Evolutionary conservation across 768 basidiomycete species (phyloP).

Genomic region (Amanita muscaria): DNA sequence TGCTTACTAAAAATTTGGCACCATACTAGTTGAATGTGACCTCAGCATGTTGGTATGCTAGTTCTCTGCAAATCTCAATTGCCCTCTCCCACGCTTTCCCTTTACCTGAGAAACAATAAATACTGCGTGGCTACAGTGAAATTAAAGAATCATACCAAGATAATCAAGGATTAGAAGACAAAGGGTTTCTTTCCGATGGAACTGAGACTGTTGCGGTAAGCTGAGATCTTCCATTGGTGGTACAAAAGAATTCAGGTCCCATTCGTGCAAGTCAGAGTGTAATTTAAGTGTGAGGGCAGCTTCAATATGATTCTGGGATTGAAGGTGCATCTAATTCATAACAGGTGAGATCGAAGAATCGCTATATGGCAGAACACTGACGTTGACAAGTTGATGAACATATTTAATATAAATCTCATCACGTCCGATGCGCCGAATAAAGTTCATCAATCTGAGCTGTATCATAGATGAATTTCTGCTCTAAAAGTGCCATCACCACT

Average conservation of each 20-base stretch:
- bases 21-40: slow-evolving; percentile 84
- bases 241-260: slow-evolving; percentile 77
- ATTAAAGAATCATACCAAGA: slow-evolving; percentile 45
- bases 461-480: slow-evolving; percentile 11
- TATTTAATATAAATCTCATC: slow-evolving; percentile 96
- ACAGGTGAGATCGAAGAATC: not conserved
- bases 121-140: slow-evolving; percentile 1
- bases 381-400: slow-evolving; percentile 89
- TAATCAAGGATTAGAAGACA: slow-evolving; percentile 91
- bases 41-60: slow-evolving; percentile 80
- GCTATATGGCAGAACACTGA: slow-evolving; percentile 30
- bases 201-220: slow-evolving; percentile 87
- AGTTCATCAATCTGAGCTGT: slow-evolving; percentile 85
- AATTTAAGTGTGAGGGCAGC: slow-evolving; percentile 90
- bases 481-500: slow-evolving; percentile 10
- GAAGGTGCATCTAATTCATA: slow-evolving; percentile 63
- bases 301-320: slow-evolving; percentile 86
- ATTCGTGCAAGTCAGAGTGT: slow-evolving; percentile 88
- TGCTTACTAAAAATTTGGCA: slow-evolving; percentile 6
- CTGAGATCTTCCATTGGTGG: slow-evolving; percentile 85
- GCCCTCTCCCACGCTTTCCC: slow-evolving; percentile 98
- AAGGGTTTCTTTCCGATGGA: slow-evolving; percentile 89
- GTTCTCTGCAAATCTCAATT: slow-evolving; percentile 86
- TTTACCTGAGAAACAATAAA: slow-evolving; percentile 47
- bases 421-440: slow-evolving; percentile 83